phyloP scores from a whole-genome alignment of 2,329 filamentous ascomycete genomes.

The Simplicillium sp. region DNA sequence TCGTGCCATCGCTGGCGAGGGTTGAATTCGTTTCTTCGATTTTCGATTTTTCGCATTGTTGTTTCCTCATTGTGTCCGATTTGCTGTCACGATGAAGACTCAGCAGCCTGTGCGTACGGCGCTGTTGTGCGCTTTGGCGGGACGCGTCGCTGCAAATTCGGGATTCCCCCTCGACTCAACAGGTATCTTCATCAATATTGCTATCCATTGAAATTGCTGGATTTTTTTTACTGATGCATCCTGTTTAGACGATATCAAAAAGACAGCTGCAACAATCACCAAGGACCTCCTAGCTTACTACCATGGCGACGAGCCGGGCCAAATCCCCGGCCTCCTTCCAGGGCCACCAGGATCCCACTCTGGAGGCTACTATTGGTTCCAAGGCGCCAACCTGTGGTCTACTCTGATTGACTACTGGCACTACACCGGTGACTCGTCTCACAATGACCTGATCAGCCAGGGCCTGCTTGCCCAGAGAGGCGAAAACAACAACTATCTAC shows the following conservation, averaged over 20 bases:
- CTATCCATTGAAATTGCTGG: too few species aligned
- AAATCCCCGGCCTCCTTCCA: constrained; percentile 20
- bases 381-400: constrained; percentile 54
- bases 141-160: too few species aligned
- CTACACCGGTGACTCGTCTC: constrained; percentile 50
- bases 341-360: constrained; percentile 29
- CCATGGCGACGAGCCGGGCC: constrained; percentile 4
- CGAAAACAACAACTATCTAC: constrained; percentile 46
- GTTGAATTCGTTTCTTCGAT: too few species aligned
- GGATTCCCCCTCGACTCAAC: too few species aligned
- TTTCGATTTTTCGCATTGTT: too few species aligned
- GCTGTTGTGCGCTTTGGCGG: too few species aligned
- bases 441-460: constrained; percentile 44
- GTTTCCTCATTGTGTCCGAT: too few species aligned
- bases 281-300: constrained; percentile 6
- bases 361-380: constrained; percentile 58
- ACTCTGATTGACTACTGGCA: constrained; percentile 58
- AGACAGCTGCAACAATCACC: constrained; percentile 3
- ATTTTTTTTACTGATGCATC: too few species aligned
- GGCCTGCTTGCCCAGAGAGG: constrained; percentile 47
- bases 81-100: too few species aligned
- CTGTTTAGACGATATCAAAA: constrained; percentile 3
- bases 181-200: too few species aligned
- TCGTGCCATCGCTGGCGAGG: too few species aligned
- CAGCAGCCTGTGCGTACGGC: too few species aligned